phyloP scores from a whole-genome alignment of 108 stramenopile genomes.

The Nannochloropsis gaditana region DNA sequence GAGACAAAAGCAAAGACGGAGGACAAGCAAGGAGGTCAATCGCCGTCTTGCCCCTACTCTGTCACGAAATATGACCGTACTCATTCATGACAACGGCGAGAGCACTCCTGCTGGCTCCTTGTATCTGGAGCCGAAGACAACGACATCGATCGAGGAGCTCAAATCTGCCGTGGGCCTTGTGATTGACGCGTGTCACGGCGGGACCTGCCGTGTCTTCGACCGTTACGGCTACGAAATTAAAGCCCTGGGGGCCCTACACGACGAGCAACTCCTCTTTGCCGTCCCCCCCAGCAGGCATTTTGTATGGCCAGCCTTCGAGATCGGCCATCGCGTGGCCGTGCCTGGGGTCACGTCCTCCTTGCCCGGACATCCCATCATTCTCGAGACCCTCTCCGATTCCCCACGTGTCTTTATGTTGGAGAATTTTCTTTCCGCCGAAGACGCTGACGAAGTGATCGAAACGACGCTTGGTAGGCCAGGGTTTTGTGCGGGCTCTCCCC shows the following conservation, averaged over 20 bases:
- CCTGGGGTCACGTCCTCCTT: not conserved
- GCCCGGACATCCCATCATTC: constrained; percentile 34
- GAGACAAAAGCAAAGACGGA: not conserved
- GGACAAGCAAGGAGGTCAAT: not conserved
- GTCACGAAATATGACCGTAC: not conserved
- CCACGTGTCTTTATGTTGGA: constrained; percentile 44
- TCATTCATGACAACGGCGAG: constrained; percentile 7
- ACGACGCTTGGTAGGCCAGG: constrained; percentile 33
- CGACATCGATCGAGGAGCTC: not conserved
- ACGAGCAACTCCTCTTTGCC: constrained; percentile 14
- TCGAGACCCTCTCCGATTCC: constrained; percentile 46
- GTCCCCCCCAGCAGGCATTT: not conserved
- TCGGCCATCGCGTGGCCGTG: not conserved
- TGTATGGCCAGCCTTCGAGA: constrained; percentile 11
- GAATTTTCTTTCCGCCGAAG: constrained; percentile 49
- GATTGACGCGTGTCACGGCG: not conserved
- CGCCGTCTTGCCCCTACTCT: not conserved
- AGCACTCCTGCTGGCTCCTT: not conserved
- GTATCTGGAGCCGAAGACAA: not conserved
- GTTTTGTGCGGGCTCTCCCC: not conserved
- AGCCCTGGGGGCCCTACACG: not conserved
- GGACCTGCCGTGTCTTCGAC: not conserved
- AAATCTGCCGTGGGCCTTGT: not conserved
- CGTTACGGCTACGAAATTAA: not conserved
- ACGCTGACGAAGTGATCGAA: constrained; percentile 48